These are phyloP conservation scores for Cyberlindnera veronae DNA, from an alignment of 805 yeast species.

Conservation along the genomic window DNA sequence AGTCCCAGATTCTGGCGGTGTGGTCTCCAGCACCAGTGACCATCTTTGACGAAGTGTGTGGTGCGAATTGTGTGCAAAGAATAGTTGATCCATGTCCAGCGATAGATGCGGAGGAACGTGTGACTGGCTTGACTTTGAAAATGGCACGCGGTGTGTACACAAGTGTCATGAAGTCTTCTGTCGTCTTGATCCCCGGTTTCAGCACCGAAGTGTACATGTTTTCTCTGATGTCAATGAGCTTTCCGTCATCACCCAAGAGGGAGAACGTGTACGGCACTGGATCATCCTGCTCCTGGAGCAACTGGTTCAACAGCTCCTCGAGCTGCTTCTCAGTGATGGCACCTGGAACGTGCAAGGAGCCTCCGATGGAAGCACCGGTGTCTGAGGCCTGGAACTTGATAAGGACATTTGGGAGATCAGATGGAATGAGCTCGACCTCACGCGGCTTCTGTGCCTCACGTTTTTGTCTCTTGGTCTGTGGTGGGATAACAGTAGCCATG, in stretches of 20 bases:
- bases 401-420: slow-evolving; percentile 80
- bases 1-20: slow-evolving; percentile 96
- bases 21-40: slow-evolving; percentile 96
- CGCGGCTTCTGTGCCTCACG: slow-evolving; percentile 78
- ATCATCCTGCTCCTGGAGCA: slow-evolving; percentile 58
- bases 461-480: slow-evolving; percentile 86
- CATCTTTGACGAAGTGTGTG: slow-evolving; percentile 77
- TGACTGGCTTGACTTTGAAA: slow-evolving; percentile 87
- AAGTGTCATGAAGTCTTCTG: slow-evolving; percentile 89
- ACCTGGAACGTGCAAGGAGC: slow-evolving; percentile 89
- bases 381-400: slow-evolving; percentile 91
- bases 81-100: slow-evolving; percentile 96
- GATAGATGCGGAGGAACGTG: slow-evolving; percentile 87
- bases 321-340: slow-evolving; percentile 79
- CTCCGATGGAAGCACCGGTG: slow-evolving; percentile 82
- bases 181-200: slow-evolving; percentile 80
- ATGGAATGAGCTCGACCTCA: slow-evolving; percentile 70
- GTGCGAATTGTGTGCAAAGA: slow-evolving; percentile 90
- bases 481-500: slow-evolving; percentile 94
- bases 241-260: slow-evolving; percentile 46
- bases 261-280: slow-evolving; percentile 90
- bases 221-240: slow-evolving; percentile 68
- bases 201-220: slow-evolving; percentile 77
- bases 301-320: slow-evolving; percentile 80
- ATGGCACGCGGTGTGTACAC: slow-evolving; percentile 94